phyloP scores from a whole-genome alignment of 805 yeast species.

The Candida odintsovae region DNA sequence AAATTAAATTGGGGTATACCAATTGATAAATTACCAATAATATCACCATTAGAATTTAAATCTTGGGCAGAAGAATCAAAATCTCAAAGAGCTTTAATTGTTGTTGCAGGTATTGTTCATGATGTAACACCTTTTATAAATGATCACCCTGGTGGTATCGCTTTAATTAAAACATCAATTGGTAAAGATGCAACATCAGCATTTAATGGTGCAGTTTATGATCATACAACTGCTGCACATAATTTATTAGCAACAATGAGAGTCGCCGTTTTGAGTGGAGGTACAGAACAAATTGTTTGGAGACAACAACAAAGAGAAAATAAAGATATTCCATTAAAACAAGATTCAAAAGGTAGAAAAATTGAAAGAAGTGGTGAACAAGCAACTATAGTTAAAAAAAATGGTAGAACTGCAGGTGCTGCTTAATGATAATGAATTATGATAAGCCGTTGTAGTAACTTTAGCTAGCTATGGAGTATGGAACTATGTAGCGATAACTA shows the following conservation, averaged over 20 bases:
- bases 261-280: slow-evolving; percentile 78
- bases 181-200: slow-evolving; percentile 95
- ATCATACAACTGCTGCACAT: slow-evolving; percentile 90
- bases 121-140: slow-evolving; percentile 88
- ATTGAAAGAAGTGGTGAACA: slow-evolving; percentile 60
- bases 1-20: slow-evolving; percentile 93
- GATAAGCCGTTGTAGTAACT: too few relatives aligned
- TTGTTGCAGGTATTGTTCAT: slow-evolving; percentile 87
- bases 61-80: slow-evolving; percentile 32
- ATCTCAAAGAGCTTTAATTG: slow-evolving; percentile 59
- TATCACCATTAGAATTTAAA: slow-evolving; percentile 49
- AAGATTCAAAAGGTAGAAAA: slow-evolving; percentile 46
- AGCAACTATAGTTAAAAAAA: slow-evolving; percentile 39
- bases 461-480: too few relatives aligned
- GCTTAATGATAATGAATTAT: slow-evolving; percentile 31
- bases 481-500: too few relatives aligned
- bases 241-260: slow-evolving; percentile 91
- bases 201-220: slow-evolving; percentile 91
- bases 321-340: slow-evolving; percentile 53
- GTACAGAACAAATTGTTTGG: slow-evolving; percentile 81
- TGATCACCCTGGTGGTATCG: slow-evolving; percentile 91
- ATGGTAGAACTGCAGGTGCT: slow-evolving; percentile 54
- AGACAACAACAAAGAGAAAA: slow-evolving; percentile 61
- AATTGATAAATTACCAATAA: slow-evolving; percentile 74
- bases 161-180: slow-evolving; percentile 70